phyloP scores from a whole-genome alignment of 2,329 filamentous ascomycete genomes.

The Chalaropsis thielavioides region DNA sequence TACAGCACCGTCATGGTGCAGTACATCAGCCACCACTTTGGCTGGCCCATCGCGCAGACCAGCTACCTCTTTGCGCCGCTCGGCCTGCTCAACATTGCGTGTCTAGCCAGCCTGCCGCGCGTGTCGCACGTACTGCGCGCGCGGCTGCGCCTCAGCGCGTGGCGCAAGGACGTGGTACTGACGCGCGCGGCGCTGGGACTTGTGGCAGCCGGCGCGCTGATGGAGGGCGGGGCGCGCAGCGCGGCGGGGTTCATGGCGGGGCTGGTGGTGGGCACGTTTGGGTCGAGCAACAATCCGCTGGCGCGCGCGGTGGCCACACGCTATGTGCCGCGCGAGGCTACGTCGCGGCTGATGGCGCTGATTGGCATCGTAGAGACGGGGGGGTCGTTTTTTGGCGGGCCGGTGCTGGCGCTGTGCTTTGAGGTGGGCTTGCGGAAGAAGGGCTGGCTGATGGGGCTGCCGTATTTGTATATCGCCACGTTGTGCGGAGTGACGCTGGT shows the following conservation, averaged over 20 bases:
- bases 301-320: conserved; percentile 29
- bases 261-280: conserved; percentile 27
- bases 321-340: conserved; percentile 27
- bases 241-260: conserved; percentile 27
- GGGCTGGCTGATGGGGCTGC: conserved; percentile 27
- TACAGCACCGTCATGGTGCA: conserved; percentile 28
- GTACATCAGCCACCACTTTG: conserved; percentile 32
- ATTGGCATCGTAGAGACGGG: conserved; percentile 29
- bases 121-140: conserved; percentile 24
- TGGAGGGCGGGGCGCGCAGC: conserved; percentile 26
- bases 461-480: conserved; percentile 28
- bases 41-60: conserved; percentile 30
- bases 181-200: conserved; percentile 25
- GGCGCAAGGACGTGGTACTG: conserved; percentile 28
- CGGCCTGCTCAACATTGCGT: conserved; percentile 27
- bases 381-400: conserved; percentile 29
- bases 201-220: conserved; percentile 24
- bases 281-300: conserved; percentile 28
- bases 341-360: conserved; percentile 30
- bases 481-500: conserved; percentile 23
- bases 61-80: conserved; percentile 30
- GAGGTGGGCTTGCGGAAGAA: conserved; percentile 25
- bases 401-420: conserved; percentile 29
- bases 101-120: conserved; percentile 27
- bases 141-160: conserved; percentile 25